Percentiles rank a stretch among this genome's conserved stretches.
Evolutionary conservation across 1,139 yeast species (phyloP).

Genomic region (Geotrichum phurueaensis): DNA sequence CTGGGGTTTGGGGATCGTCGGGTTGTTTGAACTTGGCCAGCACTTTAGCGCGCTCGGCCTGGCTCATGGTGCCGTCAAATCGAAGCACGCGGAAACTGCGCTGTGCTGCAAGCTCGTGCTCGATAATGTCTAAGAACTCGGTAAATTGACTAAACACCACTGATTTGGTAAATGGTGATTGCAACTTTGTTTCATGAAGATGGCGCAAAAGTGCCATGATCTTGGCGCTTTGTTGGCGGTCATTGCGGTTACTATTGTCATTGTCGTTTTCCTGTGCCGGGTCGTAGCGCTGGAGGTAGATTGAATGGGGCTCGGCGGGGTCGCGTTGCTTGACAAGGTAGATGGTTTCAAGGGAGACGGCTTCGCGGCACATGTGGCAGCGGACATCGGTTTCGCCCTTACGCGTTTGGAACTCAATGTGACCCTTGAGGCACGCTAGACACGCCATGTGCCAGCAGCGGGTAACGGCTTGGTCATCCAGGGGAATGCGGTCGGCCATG

Average conservation of each 20-base stretch:
- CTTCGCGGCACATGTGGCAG: constrained; percentile 39
- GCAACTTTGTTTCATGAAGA: constrained; percentile 47
- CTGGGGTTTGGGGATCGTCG: constrained; percentile 25
- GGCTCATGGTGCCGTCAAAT: constrained; percentile 74
- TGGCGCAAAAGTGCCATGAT: constrained; percentile 63
- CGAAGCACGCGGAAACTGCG: constrained; percentile 49
- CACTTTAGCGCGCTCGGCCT: constrained; percentile 60
- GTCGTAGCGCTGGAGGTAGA: constrained; percentile 14
- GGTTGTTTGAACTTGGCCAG: constrained; percentile 48
- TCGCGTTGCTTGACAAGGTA: constrained; percentile 26
- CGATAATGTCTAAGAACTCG: constrained; percentile 69
- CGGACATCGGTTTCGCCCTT: constrained; percentile 30
- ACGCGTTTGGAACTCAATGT: constrained; percentile 41
- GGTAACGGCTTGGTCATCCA: constrained; percentile 57
- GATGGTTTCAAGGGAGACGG: constrained; percentile 28
- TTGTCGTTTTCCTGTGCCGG: constrained; percentile 11
- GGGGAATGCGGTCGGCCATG: constrained; percentile 51
- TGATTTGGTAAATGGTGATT: constrained; percentile 60
- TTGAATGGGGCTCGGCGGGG: neutral
- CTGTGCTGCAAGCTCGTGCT: constrained; percentile 45
- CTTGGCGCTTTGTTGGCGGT: constrained; percentile 54
- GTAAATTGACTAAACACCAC: constrained; percentile 93
- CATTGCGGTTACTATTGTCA: neutral
- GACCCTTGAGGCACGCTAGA: constrained; percentile 65
- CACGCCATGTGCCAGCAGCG: constrained; percentile 83